A percentile compares a stretch with the other conserved stretches of the same genome.
Conservation (phyloP, 2,329 filamentous ascomycete species). For the Zasmidium cellare region DNA sequence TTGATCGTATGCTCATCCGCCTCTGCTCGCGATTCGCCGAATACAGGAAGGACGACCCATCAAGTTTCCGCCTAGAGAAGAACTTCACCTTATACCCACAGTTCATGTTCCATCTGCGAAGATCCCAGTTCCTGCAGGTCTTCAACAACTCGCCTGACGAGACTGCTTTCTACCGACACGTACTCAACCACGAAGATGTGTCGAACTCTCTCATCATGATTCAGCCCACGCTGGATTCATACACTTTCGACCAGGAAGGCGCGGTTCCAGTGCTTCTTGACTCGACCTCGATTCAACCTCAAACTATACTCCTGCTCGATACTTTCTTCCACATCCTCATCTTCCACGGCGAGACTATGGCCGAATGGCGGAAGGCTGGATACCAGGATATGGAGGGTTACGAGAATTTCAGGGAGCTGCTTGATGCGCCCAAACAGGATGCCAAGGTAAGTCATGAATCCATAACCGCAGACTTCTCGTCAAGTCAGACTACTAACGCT, state of each 20-base stretch:
- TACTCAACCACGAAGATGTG: slow-evolving; percentile 95
- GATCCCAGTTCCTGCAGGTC: slow-evolving; percentile 96
- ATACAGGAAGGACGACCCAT: slow-evolving; percentile 96
- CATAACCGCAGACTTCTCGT: not conserved
- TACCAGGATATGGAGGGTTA: slow-evolving; percentile 99
- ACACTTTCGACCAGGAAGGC: slow-evolving; percentile 94
- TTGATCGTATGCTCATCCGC: slow-evolving; percentile 96
- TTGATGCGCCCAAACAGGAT: slow-evolving; percentile 95
- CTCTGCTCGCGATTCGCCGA: slow-evolving; percentile 96
- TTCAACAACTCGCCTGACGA: slow-evolving; percentile 99
- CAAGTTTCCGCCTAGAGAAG: slow-evolving; percentile 94
- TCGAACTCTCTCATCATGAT: slow-evolving; percentile 98
- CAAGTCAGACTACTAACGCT: slow-evolving; percentile 6
- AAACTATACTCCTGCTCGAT: slow-evolving; percentile 89
- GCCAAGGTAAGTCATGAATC: slow-evolving; percentile 68
- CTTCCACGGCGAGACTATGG: slow-evolving; percentile 97
- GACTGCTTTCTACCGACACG: slow-evolving; percentile 97
- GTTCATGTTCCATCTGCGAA: slow-evolving; percentile 98
- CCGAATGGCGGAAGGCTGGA: slow-evolving; percentile 95
- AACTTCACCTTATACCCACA: slow-evolving; percentile 99
- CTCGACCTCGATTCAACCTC: slow-evolving; percentile 92
- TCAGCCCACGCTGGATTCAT: slow-evolving; percentile 94
- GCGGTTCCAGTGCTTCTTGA: slow-evolving; percentile 92
- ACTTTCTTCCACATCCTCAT: slow-evolving; percentile 99
- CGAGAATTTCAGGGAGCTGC: slow-evolving; percentile 85